Percentiles rank a stretch among this genome's conserved stretches.
Evolutionary conservation across 768 basidiomycete species (phyloP).

Genomic region (Auriculariales sp.): DNA sequence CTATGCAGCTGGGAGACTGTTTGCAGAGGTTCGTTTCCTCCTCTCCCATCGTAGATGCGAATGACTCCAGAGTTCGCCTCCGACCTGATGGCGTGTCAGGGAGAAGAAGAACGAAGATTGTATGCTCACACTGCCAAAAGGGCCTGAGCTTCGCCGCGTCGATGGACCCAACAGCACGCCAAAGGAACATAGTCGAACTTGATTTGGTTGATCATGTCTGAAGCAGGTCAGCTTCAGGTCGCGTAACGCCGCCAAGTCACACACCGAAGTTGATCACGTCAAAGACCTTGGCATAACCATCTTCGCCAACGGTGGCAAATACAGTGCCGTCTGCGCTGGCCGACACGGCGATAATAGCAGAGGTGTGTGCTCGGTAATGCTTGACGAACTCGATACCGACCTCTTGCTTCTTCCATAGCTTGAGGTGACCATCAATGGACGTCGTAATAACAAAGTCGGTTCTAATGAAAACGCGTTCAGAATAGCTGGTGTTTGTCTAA

Average conservation of each 20-base stretch:
- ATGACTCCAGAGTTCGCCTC: conserved; percentile 64
- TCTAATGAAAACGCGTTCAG: conserved; percentile 27
- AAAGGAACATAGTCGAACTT: conserved; percentile 77
- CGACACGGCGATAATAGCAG: conserved; percentile 62
- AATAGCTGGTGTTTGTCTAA: background rate
- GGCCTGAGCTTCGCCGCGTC: conserved; percentile 71
- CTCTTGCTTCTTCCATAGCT: conserved; percentile 99
- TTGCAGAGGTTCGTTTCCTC: conserved; percentile 63
- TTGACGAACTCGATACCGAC: conserved; percentile 95
- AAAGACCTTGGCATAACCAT: conserved; percentile 87
- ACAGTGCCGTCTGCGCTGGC: conserved; percentile 85
- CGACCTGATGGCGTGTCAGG: conserved; percentile 33
- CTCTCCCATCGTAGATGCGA: conserved; percentile 85
- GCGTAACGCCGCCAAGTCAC: conserved; percentile 13
- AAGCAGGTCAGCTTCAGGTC: background rate
- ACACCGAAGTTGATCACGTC: conserved; percentile 95
- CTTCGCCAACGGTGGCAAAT: conserved; percentile 84
- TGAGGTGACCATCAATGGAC: conserved; percentile 87
- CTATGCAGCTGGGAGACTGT: conserved; percentile 68
- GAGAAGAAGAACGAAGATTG: background rate
- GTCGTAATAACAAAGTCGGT: conserved; percentile 91
- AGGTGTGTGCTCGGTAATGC: conserved; percentile 86
- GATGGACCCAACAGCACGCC: conserved; percentile 92
- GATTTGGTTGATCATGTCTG: conserved; percentile 99
- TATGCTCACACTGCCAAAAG: conserved; percentile 71